Evolutionary conservation across 257 asterid species (phyloP).

Genomic region (Ophiorrhiza pumila): DNA sequence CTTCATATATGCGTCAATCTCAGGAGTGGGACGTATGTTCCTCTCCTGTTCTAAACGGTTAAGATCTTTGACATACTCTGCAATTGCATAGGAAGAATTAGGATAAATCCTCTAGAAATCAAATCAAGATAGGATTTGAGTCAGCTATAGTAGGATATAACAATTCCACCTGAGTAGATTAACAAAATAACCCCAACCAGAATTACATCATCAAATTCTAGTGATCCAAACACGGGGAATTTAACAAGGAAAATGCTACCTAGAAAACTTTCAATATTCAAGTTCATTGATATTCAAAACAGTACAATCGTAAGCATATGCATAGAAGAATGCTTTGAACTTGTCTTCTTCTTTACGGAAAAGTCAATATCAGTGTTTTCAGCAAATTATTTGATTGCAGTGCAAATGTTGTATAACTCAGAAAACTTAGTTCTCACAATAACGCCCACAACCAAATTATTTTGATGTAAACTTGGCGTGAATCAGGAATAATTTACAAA

Average conservation of each 20-base stretch:
- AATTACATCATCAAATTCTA: neutral
- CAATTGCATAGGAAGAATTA: neutral
- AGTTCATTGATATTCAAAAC: neutral
- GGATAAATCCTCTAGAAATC: neutral
- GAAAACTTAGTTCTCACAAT: no score
- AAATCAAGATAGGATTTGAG: neutral
- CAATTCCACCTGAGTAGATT: neutral
- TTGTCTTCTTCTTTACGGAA: no score
- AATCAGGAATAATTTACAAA: neutral
- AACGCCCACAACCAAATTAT: neutral
- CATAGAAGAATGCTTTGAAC: no score
- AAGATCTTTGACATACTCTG: constrained; percentile 70
- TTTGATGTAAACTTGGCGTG: neutral
- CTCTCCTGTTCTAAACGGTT: constrained; percentile 62
- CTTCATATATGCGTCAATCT: constrained; percentile 91
- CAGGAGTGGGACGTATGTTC: constrained; percentile 66
- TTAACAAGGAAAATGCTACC: no score
- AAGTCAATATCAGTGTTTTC: no score
- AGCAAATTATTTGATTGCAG: no score
- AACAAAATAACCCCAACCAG: neutral
- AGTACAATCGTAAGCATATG: neutral
- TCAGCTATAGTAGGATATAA: neutral
- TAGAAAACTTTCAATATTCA: no score
- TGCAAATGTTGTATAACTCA: no score
- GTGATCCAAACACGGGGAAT: neutral